Percentiles rank a stretch among this genome's conserved stretches.
phyloP scores from a whole-genome alignment of 2,329 filamentous ascomycete species.

The Verticillium dahliae region DNA sequence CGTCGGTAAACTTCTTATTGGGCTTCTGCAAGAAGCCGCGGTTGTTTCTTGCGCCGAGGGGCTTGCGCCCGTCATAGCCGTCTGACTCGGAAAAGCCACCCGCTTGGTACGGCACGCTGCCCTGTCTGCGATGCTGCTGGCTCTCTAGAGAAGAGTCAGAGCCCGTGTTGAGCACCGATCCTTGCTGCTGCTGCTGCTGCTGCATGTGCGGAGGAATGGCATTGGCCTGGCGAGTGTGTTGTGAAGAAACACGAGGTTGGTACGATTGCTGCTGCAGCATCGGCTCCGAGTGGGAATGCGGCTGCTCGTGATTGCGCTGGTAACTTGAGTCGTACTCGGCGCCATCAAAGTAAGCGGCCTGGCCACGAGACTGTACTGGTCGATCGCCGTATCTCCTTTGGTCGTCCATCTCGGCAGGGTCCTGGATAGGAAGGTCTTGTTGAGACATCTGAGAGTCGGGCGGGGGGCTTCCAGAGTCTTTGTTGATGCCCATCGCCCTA shows the following conservation, averaged over 20 bases:
- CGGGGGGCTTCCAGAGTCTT: slow-evolving; percentile 36
- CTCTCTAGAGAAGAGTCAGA: slow-evolving; percentile 48
- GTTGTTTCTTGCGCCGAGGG: slow-evolving; percentile 14
- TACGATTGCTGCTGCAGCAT: slow-evolving; percentile 30
- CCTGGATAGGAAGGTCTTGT: slow-evolving; percentile 46
- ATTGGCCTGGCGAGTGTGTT: slow-evolving; percentile 28
- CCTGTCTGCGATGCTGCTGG: slow-evolving; percentile 21
- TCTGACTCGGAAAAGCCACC: slow-evolving; percentile 34
- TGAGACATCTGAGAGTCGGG: slow-evolving; percentile 31
- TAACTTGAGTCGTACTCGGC: slow-evolving; percentile 7
- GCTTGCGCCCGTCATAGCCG: slow-evolving; percentile 28
- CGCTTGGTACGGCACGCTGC: slow-evolving; percentile 35
- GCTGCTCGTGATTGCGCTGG: slow-evolving; percentile 8
- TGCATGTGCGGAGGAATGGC: slow-evolving; percentile 41
- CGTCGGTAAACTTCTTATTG: slow-evolving; percentile 82
- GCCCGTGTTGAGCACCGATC: slow-evolving; percentile 38
- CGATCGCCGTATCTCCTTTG: slow-evolving; percentile 27
- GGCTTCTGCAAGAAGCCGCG: slow-evolving; percentile 70
- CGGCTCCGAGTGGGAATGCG: slow-evolving; percentile 9
- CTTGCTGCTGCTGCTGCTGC: slow-evolving; percentile 20
- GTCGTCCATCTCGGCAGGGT: slow-evolving; percentile 31
- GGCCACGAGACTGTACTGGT: slow-evolving; percentile 10
- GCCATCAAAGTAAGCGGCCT: slow-evolving; percentile 4
- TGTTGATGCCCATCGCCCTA: slow-evolving; percentile 55
- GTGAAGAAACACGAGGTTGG: slow-evolving; percentile 32